Conservation (phyloP, 2,329 filamentous ascomycete genomes). For the Colletotrichum spinosum region DNA sequence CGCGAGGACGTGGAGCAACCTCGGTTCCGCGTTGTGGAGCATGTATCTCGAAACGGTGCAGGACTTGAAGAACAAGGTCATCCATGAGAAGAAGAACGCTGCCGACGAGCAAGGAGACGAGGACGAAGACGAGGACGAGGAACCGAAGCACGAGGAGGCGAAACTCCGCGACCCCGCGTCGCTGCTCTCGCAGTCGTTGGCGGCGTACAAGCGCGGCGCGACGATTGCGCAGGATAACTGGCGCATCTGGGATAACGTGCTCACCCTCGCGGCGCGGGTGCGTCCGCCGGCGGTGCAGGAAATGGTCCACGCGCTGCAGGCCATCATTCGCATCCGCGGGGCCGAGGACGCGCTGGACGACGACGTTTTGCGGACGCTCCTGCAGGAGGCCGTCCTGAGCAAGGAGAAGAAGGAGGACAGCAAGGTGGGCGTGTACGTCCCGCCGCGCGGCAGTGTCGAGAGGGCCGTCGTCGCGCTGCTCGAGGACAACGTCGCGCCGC, state of each 20-base stretch:
- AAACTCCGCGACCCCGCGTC: constrained; percentile 63
- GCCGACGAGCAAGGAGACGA: constrained; percentile 44
- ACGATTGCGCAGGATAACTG: constrained; percentile 86
- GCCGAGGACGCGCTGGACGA: constrained; percentile 84
- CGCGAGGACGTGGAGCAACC: constrained; percentile 93
- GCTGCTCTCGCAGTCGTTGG: constrained; percentile 79
- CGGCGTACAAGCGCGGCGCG: constrained; percentile 89
- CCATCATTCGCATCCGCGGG: constrained; percentile 80
- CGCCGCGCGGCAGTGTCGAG: constrained; percentile 69
- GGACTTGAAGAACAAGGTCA: constrained; percentile 44
- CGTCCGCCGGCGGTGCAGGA: constrained; percentile 80
- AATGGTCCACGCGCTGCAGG: constrained; percentile 78
- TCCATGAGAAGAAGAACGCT: constrained; percentile 33
- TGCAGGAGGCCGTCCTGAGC: constrained; percentile 74
- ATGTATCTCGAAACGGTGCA: constrained; percentile 68
- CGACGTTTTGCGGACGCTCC: constrained; percentile 76
- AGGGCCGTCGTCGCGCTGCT: constrained; percentile 77
- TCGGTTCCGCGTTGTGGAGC: constrained; percentile 84
- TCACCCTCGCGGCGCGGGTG: constrained; percentile 85
- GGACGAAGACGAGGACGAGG: constrained; percentile 14
- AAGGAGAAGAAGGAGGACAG: constrained; percentile 48
- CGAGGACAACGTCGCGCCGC: constrained; percentile 79
- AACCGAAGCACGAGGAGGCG: constrained; percentile 11
- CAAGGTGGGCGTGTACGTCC: constrained; percentile 49
- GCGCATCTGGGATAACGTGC: constrained; percentile 96